Conservation (phyloP, 225 moss, liverwort and hornwort species). For the Polytrichum formosum region DNA sequence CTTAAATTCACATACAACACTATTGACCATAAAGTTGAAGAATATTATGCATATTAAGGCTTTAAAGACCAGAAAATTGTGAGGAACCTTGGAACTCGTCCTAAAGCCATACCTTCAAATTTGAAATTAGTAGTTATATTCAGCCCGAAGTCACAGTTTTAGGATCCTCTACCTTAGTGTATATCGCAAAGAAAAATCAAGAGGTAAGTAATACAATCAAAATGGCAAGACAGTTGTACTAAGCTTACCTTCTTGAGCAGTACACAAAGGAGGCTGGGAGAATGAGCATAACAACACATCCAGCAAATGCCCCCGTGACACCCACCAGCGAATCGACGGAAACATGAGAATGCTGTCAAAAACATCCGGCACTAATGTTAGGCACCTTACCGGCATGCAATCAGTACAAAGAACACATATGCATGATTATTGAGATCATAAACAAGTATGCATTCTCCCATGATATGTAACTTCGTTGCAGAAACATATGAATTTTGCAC, state of each 20-base stretch:
- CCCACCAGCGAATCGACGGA: slow-evolving; percentile 92
- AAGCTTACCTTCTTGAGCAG: slow-evolving; percentile 64
- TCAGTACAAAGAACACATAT: too few relatives aligned
- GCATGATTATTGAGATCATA: too few relatives aligned
- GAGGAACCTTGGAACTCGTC: not conserved
- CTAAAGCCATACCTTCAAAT: too few relatives aligned
- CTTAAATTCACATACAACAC: too few relatives aligned
- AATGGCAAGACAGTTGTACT: not conserved
- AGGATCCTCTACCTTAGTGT: not conserved
- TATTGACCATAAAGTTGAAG: not conserved
- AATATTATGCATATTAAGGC: not conserved
- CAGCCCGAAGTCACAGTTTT: not conserved
- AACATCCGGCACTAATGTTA: too few relatives aligned
- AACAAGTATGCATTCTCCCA: too few relatives aligned
- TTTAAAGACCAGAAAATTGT: not conserved
- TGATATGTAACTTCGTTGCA: too few relatives aligned
- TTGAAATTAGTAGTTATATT: not conserved
- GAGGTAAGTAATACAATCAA: not conserved
- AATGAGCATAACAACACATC: slow-evolving; percentile 91
- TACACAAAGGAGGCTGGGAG: slow-evolving; percentile 83
- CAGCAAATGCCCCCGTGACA: slow-evolving; percentile 86
- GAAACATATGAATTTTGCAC: too few relatives aligned
- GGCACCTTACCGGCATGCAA: too few relatives aligned
- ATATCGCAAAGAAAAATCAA: not conserved
- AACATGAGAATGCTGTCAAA: slow-evolving; percentile 66